These are phyloP conservation scores for Stagonosporopsis chrysanthemi DNA, from an alignment of 2,329 filamentous ascomycete genomes.

Conservation along the genomic window DNA sequence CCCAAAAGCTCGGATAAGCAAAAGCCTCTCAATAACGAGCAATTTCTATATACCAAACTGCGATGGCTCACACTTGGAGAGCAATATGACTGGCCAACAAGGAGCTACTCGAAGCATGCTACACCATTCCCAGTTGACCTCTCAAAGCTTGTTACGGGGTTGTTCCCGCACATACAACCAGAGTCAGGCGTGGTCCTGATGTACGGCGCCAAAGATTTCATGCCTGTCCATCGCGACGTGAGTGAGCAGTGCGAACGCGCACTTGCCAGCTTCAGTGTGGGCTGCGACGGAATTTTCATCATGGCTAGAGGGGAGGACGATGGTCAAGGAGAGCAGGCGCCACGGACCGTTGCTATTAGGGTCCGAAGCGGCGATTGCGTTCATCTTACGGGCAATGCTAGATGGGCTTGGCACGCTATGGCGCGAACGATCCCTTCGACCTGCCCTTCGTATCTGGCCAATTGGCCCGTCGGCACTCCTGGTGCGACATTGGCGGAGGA, in stretches of 20 bases:
- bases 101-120: constrained; percentile 75
- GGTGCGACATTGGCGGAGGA: constrained; percentile 41
- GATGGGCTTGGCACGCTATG: constrained; percentile 95
- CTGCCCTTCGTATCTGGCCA: constrained; percentile 75
- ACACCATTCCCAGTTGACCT: constrained; percentile 80
- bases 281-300: constrained; percentile 90
- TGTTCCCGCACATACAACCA: constrained; percentile 82
- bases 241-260: constrained; percentile 85
- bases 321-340: constrained; percentile 39
- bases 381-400: constrained; percentile 81
- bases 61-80: constrained; percentile 95
- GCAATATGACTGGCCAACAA: constrained; percentile 95
- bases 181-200: constrained; percentile 95
- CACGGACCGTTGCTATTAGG: constrained; percentile 44
- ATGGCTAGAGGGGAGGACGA: constrained; percentile 60
- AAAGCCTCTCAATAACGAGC: constrained; percentile 73
- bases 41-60: constrained; percentile 79
- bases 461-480: constrained; percentile 70
- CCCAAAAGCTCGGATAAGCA: constrained; percentile 77
- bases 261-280: constrained; percentile 85
- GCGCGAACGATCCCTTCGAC: constrained; percentile 83
- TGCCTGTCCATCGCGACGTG: constrained; percentile 93
- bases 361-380: constrained; percentile 87
- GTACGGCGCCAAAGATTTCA: constrained; percentile 87
- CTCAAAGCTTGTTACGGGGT: constrained; percentile 68